These are phyloP conservation scores for Cyamopsis tetragonoloba DNA, from an alignment of 306 rosid genomes.

Conservation along the genomic window DNA sequence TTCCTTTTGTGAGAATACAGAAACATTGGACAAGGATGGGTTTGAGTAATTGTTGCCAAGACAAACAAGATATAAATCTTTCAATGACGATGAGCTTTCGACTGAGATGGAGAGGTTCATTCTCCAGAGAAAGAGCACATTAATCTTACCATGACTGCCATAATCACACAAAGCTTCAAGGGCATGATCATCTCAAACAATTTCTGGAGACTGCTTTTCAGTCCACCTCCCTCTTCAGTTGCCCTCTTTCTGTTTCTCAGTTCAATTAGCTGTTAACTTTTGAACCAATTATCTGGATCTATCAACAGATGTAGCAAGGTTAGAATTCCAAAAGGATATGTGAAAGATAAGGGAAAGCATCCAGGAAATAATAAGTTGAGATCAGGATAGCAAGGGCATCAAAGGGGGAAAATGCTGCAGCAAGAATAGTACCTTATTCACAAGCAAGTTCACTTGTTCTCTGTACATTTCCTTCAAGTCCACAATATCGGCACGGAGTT, in stretches of 20 bases:
- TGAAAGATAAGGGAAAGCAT: constrained; percentile 3
- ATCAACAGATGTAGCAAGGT: constrained; percentile 6
- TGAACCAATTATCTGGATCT: constrained; percentile 44
- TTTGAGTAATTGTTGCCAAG: constrained; percentile 19
- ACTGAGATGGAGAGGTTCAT: too few species aligned
- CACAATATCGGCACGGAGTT: constrained; percentile 95
- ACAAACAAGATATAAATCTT: constrained; percentile 18
- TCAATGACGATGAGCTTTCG: constrained; percentile 14
- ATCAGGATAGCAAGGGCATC: not conserved
- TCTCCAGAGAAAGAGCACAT: constrained; percentile 20
- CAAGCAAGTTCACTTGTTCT: constrained; percentile 96
- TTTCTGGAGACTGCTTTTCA: too few species aligned
- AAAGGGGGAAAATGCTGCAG: not conserved
- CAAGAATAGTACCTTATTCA: constrained; percentile 82
- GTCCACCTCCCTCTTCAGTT: constrained; percentile 14
- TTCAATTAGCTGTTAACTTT: constrained; percentile 20
- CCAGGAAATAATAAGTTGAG: not conserved
- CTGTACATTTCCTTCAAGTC: constrained; percentile 99
- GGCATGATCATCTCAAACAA: constrained; percentile 21
- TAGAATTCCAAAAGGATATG: not conserved
- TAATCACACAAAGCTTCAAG: constrained; percentile 21
- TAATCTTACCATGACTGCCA: constrained; percentile 14
- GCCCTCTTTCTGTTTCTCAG: not conserved
- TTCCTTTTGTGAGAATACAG: not conserved
- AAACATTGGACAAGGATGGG: constrained; percentile 25